Evolutionary conservation across 2,329 filamentous ascomycete genomes (phyloP).

Genomic region (Pseudocercospora eumusae): DNA sequence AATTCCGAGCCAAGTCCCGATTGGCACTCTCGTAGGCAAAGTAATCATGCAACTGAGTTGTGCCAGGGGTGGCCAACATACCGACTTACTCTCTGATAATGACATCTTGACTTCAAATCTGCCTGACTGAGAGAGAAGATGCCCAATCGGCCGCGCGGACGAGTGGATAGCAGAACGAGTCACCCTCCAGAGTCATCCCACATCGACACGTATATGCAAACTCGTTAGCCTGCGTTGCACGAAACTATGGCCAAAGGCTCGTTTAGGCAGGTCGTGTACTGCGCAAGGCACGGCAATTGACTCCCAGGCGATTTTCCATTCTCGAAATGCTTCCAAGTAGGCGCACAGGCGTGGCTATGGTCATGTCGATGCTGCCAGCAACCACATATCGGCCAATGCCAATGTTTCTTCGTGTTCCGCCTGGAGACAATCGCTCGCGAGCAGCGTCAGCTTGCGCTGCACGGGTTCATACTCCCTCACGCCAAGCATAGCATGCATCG

Average conservation of each 20-base stretch:
- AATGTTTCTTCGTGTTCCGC: not conserved
- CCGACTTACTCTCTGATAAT: not conserved
- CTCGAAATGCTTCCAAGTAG: not conserved
- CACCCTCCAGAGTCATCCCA: not conserved
- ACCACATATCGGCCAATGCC: not conserved
- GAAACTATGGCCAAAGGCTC: not conserved
- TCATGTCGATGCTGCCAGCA: not conserved
- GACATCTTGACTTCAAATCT: not conserved
- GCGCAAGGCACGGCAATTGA: not conserved
- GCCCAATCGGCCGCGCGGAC: not conserved
- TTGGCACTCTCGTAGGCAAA: conserved; percentile 9
- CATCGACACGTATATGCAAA: not conserved
- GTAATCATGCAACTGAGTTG: not conserved
- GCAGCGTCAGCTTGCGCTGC: not conserved
- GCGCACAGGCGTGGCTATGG: not conserved
- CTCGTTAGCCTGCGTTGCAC: not conserved
- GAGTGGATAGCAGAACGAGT: not conserved
- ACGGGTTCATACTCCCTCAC: not conserved
- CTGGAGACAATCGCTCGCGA: not conserved
- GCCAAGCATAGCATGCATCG: not conserved
- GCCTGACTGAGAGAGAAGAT: not conserved
- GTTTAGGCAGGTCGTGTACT: not conserved
- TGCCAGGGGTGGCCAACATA: not conserved
- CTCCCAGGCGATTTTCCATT: not conserved
- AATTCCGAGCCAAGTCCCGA: not conserved